Conservation (phyloP, 2,329 filamentous ascomycete genomes). For the Colletotrichum sp. region DNA sequence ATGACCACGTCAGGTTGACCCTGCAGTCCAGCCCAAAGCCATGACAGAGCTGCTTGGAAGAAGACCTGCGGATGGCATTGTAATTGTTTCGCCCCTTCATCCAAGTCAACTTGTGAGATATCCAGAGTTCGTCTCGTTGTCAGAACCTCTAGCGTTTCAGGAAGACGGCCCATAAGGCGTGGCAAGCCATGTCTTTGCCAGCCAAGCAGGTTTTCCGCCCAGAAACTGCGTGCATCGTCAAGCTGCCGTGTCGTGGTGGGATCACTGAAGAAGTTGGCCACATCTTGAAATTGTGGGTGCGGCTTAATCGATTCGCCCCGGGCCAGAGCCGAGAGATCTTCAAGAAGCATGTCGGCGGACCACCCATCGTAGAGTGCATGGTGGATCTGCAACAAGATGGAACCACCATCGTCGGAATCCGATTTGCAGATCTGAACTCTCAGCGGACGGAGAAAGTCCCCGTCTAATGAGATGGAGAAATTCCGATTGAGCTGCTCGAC, state of each 20-base stretch:
- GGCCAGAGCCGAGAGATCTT: constrained; percentile 66
- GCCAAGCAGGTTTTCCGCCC: constrained; percentile 69
- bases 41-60: constrained; percentile 75
- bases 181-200: constrained; percentile 62
- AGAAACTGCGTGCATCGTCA: constrained; percentile 64
- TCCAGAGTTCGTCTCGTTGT: constrained; percentile 33
- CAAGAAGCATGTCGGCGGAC: constrained; percentile 78
- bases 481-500: constrained; percentile 41
- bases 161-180: constrained; percentile 33
- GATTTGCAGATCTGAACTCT: constrained; percentile 56
- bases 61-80: constrained; percentile 70
- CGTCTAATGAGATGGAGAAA: constrained; percentile 38
- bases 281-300: constrained; percentile 64
- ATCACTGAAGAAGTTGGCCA: constrained; percentile 57
- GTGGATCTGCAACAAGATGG: constrained; percentile 67
- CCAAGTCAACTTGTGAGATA: constrained; percentile 36
- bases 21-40: constrained; percentile 69
- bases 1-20: constrained; percentile 72
- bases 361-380: constrained; percentile 94
- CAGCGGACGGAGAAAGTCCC: constrained; percentile 61
- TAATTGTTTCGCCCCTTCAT: constrained; percentile 39
- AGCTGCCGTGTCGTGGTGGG: constrained; percentile 29
- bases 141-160: constrained; percentile 29
- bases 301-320: constrained; percentile 25
- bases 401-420: constrained; percentile 24